Percentiles rank a stretch among this genome's conserved stretches.
These are phyloP conservation scores for Nectriaceae sp. DNA, from an alignment of 2,329 filamentous ascomycete species.

Conservation along the genomic window DNA sequence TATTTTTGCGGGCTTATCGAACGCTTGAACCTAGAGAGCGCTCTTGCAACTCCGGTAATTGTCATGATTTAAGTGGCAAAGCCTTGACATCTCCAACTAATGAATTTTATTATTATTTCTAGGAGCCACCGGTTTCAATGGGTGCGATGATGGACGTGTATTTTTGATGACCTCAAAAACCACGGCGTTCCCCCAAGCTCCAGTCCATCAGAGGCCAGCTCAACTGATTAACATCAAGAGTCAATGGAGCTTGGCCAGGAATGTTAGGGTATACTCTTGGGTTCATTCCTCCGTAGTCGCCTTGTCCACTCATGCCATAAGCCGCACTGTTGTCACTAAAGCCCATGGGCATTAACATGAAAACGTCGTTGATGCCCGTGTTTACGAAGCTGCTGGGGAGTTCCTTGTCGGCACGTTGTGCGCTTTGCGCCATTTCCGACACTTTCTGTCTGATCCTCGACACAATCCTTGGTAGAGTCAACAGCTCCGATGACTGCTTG, in stretches of 20 bases:
- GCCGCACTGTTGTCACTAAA: not conserved
- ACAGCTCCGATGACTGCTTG: not conserved
- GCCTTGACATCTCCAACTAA: too few relatives aligned
- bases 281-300: not conserved
- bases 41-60: too few relatives aligned
- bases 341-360: not conserved
- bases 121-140: too few relatives aligned
- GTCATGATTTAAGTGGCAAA: too few relatives aligned
- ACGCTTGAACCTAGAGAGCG: too few relatives aligned
- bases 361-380: not conserved
- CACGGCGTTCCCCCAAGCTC: too few relatives aligned
- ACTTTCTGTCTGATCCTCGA: not conserved
- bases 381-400: not conserved
- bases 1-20: too few relatives aligned
- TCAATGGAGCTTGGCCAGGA: not conserved
- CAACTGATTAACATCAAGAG: not conserved
- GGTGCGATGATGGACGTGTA: too few relatives aligned
- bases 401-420: not conserved
- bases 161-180: too few relatives aligned
- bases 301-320: not conserved
- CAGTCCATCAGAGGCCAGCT: not conserved
- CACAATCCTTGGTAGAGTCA: slow-evolving; percentile 1
- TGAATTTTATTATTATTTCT: too few relatives aligned
- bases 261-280: not conserved
- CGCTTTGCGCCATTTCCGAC: not conserved